Evolutionary conservation across 805 yeast species (phyloP).

Genomic region (Hanseniaspora nectarophila): DNA sequence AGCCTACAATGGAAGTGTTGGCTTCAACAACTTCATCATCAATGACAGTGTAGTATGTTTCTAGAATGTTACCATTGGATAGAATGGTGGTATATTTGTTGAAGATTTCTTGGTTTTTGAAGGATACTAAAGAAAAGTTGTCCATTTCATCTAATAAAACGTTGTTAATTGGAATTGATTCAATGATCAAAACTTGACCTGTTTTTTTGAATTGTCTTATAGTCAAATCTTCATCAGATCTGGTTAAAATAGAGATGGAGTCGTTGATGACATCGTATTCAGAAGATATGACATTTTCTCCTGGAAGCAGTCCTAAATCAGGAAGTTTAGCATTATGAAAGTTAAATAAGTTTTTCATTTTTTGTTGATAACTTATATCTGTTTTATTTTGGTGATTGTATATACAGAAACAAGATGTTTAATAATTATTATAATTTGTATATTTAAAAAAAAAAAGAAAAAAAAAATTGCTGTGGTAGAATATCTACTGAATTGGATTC

Average conservation of each 20-base stretch:
- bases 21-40: constrained; percentile 40
- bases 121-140: constrained; percentile 38
- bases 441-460: too few relatives aligned
- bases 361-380: background rate
- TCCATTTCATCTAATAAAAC: constrained; percentile 36
- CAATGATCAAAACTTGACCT: background rate
- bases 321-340: constrained; percentile 26
- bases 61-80: constrained; percentile 60
- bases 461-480: too few relatives aligned
- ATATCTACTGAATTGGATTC: too few relatives aligned
- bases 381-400: background rate
- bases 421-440: too few relatives aligned
- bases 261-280: constrained; percentile 39
- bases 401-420: too few relatives aligned
- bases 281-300: constrained; percentile 16
- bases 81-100: constrained; percentile 55
- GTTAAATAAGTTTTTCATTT: constrained; percentile 28
- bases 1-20: constrained; percentile 48
- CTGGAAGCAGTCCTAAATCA: constrained; percentile 12
- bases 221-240: background rate
- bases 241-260: constrained; percentile 14
- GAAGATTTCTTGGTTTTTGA: constrained; percentile 60
- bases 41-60: constrained; percentile 47
- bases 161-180: constrained; percentile 37
- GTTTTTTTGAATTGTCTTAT: constrained; percentile 11